Base-by-base conservation (phyloP, 208 protist species). In the Leishmania turanica region DNA sequence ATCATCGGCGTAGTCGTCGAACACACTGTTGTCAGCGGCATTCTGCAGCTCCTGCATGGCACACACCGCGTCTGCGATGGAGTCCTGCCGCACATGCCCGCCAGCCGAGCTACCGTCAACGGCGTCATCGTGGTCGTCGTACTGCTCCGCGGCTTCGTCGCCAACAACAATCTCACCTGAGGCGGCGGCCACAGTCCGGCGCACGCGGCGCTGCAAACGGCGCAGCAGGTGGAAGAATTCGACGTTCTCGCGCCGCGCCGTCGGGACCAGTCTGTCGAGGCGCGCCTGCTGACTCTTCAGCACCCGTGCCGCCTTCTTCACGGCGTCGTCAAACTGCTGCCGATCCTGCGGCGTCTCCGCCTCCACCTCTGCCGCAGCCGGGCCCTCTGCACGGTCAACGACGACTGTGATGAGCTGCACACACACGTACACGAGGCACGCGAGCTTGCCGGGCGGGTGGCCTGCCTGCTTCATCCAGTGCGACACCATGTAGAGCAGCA, bases 401-500 rank as follows among this genome's bases (percentile, higher is more conserved):
- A 97, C 91, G 24, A 92, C 92, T 19, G 81, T 89, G 45, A 96
- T 79, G 66, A 98, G 88, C 87, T 98, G 93, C 42, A 90, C 79
- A 78, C 91, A 96, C n/a, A 89, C 92, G 88, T 98, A 98, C 17
- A 96, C 71, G 53, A 98, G 88, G 78, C 91, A 95, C 5, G 88
- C 91, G 78, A 94, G 95, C 82, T 96, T 93, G 75, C 95, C 95
- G 17, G 95, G 93, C 42, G 88, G 73, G 82, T 93, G 88, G 68
- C 82, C 84, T 15, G 86, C 70, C 84, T 97, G 91, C 84, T 87
- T 91, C 86, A 94, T 89, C 93, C 95, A 98, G 64, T 95, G 87
- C 21, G 93, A 92, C 31, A 96, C 82, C 90, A 96, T 95, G 80
- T 91, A 95, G 68, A 98, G 87, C 76, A 98, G 88, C 13, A 96